These are phyloP conservation scores for Aethionema arabicum DNA, from an alignment of 345 rosid species.

Conservation along the genomic window DNA sequence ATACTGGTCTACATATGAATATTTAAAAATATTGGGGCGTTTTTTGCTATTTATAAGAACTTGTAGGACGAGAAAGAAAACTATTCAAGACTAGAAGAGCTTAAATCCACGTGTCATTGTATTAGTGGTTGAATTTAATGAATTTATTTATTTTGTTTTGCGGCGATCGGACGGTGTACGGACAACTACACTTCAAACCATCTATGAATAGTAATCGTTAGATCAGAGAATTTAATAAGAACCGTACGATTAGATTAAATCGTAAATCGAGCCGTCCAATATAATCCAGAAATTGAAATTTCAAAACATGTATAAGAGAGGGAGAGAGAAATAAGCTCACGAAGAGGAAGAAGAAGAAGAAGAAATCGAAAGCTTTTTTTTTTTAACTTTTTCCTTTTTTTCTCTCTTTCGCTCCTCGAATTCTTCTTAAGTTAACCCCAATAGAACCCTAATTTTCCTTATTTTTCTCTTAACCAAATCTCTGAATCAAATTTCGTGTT, in stretches of 20 bases:
- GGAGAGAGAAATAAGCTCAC: constrained; percentile 41
- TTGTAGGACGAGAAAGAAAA: too few species aligned
- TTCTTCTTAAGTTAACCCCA: constrained; percentile 19
- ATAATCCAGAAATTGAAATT: constrained; percentile 62
- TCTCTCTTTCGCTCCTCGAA: not conserved
- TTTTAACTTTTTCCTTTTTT: constrained; percentile 27
- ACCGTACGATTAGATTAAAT: constrained; percentile 51
- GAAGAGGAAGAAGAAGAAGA: constrained; percentile 39
- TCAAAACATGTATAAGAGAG: constrained; percentile 91
- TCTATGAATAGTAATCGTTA: constrained; percentile 55
- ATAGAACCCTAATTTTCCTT: constrained; percentile 23
- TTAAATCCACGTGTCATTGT: constrained; percentile 32
- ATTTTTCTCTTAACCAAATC: not conserved
- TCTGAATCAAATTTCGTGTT: constrained; percentile 20
- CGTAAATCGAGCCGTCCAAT: constrained; percentile 62
- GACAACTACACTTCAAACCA: constrained; percentile 22
- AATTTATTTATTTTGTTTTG: not conserved
- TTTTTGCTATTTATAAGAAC: too few species aligned
- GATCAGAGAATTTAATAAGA: constrained; percentile 30
- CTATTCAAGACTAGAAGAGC: too few species aligned
- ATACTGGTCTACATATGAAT: too few species aligned
- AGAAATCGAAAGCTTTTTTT: constrained; percentile 31
- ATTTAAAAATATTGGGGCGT: too few species aligned
- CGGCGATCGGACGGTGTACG: constrained; percentile 50
- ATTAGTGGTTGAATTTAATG: not conserved